These are phyloP conservation scores for Paramecium sonneborni DNA, from an alignment of 73 alveolate genomes.

Conservation along the genomic window DNA sequence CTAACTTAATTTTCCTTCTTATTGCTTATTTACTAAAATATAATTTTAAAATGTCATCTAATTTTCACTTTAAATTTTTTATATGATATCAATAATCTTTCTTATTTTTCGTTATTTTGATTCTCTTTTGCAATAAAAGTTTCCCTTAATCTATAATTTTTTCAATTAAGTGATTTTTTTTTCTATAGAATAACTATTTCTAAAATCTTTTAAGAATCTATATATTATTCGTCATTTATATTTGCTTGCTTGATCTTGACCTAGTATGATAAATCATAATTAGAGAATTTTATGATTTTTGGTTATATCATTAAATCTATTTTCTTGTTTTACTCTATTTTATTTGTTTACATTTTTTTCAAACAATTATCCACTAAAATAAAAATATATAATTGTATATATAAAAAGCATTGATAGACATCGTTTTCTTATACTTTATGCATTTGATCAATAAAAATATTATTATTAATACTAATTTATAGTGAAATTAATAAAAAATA, in stretches of 20 bases:
- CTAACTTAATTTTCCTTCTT: not conserved
- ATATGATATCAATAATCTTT: not conserved
- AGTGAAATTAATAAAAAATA: too few species aligned
- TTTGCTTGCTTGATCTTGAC: conserved; percentile 24
- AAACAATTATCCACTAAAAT: not conserved
- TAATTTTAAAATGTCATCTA: conserved; percentile 48
- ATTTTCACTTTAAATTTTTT: not conserved
- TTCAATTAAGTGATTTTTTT: conserved; percentile 23
- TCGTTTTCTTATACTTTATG: not conserved
- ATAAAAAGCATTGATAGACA: not conserved
- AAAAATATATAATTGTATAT: not conserved
- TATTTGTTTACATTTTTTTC: conserved; percentile 13
- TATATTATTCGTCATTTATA: not conserved
- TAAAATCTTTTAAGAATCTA: not conserved
- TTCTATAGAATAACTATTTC: conserved; percentile 21
- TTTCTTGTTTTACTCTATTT: conserved; percentile 26
- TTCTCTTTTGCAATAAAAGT: conserved; percentile 32
- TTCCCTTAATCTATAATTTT: conserved; percentile 28
- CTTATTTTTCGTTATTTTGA: conserved; percentile 14
- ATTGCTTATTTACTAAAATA: conserved; percentile 12
- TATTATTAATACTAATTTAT: too few species aligned
- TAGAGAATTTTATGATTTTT: not conserved
- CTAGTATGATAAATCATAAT: not conserved
- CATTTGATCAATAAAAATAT: too few species aligned
- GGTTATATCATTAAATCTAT: conserved; percentile 28